Percentiles rank a stretch among this genome's conserved stretches.
Conservation (phyloP, 2,329 filamentous ascomycete genomes). For the Apiospora rasikravindrae region DNA sequence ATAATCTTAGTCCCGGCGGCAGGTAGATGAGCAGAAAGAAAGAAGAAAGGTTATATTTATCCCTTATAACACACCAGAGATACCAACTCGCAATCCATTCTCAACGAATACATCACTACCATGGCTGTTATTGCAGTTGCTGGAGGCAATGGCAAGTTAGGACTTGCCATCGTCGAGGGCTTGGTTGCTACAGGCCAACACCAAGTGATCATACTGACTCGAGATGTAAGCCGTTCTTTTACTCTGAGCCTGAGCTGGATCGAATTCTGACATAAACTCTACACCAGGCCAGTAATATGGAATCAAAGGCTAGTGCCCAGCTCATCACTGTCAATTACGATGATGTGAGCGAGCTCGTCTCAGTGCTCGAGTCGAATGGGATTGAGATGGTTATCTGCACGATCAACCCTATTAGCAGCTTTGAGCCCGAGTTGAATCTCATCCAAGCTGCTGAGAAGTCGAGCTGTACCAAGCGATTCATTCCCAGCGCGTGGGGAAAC, state of each 20-base stretch:
- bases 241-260: not conserved
- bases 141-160: not conserved
- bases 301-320: not conserved
- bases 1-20: not conserved
- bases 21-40: not conserved
- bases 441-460: slow-evolving; percentile 49
- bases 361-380: not conserved
- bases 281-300: not conserved
- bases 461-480: slow-evolving; percentile 43
- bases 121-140: not conserved
- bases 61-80: not conserved
- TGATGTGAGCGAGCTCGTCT: not conserved
- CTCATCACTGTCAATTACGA: not conserved
- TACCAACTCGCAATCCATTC: not conserved
- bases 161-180: not conserved
- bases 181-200: not conserved
- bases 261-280: not conserved
- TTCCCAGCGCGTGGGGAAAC: slow-evolving; percentile 49
- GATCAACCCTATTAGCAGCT: not conserved
- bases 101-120: too few species aligned
- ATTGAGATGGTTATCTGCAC: not conserved
- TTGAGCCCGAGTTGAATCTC: slow-evolving; percentile 48
- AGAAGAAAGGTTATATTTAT: not conserved
- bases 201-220: not conserved
- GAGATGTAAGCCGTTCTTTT: not conserved